Percentiles rank a stretch among this genome's conserved stretches.
Evolutionary conservation across 768 basidiomycete genomes (phyloP).

Genomic region (Boletus huronensis): DNA sequence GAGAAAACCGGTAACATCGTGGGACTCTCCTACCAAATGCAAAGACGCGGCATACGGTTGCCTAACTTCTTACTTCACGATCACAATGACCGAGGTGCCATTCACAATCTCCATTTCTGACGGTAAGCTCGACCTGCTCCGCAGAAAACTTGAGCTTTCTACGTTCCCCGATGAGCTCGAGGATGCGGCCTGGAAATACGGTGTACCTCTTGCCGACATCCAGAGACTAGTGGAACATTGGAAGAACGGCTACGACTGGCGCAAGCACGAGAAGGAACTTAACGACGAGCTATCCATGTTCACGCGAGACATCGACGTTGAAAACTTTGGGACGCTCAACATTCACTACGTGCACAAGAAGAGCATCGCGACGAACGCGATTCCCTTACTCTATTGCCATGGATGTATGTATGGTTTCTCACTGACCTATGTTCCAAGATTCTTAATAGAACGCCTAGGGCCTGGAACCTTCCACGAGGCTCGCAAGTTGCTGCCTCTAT

Average conservation of each 20-base stretch:
- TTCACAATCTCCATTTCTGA: constrained; percentile 51
- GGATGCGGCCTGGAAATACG: constrained; percentile 49
- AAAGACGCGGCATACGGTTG: neutral
- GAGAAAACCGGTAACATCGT: neutral
- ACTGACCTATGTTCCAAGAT: neutral
- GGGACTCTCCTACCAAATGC: neutral
- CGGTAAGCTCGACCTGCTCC: constrained; percentile 37
- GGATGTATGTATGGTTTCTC: constrained; percentile 41
- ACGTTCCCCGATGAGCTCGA: constrained; percentile 59
- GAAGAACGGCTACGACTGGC: constrained; percentile 56
- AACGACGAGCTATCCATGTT: constrained; percentile 56
- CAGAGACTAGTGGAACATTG: constrained; percentile 47
- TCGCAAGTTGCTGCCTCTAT: constrained; percentile 51
- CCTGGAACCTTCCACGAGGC: constrained; percentile 50
- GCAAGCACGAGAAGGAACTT: constrained; percentile 45
- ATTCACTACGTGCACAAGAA: constrained; percentile 59
- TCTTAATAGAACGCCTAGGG: constrained; percentile 35
- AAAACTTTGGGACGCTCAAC: constrained; percentile 44
- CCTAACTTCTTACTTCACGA: neutral
- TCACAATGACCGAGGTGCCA: constrained; percentile 32
- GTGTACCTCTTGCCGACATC: constrained; percentile 46
- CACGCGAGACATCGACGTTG: constrained; percentile 47
- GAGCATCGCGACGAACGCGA: constrained; percentile 42
- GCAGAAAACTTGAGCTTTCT: constrained; percentile 44
- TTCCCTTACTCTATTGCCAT: constrained; percentile 59